Percentiles rank a stretch among this genome's conserved stretches.
Conservation (phyloP, 2,329 filamentous ascomycete genomes). For the Calcarisporium arbuscula region DNA sequence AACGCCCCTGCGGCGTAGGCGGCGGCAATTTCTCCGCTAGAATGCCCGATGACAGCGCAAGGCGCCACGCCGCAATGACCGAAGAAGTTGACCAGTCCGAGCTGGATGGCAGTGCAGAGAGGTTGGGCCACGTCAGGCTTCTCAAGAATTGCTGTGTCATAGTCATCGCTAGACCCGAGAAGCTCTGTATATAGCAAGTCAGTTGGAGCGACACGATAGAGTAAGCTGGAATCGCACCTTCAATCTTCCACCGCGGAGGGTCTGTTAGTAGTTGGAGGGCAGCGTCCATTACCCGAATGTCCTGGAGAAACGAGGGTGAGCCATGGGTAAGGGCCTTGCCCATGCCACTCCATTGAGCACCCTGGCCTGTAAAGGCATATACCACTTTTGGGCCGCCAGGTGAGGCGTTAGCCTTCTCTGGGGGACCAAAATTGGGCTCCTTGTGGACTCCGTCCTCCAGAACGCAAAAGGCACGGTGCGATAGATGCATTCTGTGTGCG, state of each 20-base stretch:
- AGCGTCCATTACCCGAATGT: constrained; percentile 14
- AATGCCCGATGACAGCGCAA: constrained; percentile 30
- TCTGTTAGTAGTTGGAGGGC: neutral
- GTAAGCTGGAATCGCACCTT: neutral
- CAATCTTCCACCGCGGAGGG: constrained; percentile 2
- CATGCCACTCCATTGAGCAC: constrained; percentile 23
- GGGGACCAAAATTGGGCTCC: neutral
- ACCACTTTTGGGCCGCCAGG: neutral
- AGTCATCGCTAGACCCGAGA: neutral
- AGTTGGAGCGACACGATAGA: neutral
- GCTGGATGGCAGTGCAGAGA: constrained; percentile 33
- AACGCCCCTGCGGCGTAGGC: constrained; percentile 34
- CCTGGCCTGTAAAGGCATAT: constrained; percentile 25
- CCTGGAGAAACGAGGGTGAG: constrained; percentile 21
- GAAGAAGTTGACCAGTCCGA: constrained; percentile 34
- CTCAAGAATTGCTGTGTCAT: constrained; percentile 4
- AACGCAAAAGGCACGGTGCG: constrained; percentile 9
- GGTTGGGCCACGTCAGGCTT: constrained; percentile 32
- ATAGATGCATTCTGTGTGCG: constrained; percentile 4
- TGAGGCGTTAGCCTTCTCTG: neutral
- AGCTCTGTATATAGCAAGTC: neutral
- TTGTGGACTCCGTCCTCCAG: neutral
- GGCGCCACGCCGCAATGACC: constrained; percentile 29
- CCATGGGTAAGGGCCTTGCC: constrained; percentile 19
- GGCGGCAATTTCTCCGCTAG: constrained; percentile 36